These are phyloP conservation scores for Pelargonium australe DNA, from an alignment of 441 rosid genomes.

Conservation along the genomic window DNA sequence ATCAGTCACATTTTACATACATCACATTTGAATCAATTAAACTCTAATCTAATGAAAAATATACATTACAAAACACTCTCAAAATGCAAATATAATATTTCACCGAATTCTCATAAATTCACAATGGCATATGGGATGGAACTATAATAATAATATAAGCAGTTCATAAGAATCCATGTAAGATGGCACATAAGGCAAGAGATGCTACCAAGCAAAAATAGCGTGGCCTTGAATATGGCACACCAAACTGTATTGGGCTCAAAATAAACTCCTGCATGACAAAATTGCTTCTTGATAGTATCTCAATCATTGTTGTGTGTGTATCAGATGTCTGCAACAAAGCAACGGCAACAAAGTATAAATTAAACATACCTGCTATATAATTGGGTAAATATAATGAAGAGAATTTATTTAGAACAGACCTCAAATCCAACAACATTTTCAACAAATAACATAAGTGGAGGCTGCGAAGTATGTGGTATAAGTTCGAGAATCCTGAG, in stretches of 20 bases:
- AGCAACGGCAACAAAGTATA: constrained; percentile 8
- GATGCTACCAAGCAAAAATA: constrained; percentile 76
- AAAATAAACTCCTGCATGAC: constrained; percentile 70
- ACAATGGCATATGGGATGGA: neutral
- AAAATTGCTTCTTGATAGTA: constrained; percentile 43
- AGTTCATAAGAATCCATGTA: neutral
- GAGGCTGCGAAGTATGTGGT: constrained; percentile 49
- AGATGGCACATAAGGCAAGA: neutral
- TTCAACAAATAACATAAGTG: constrained; percentile 67
- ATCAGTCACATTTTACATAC: neutral
- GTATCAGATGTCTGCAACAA: constrained; percentile 79
- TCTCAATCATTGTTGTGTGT: constrained; percentile 61
- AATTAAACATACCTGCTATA: constrained; percentile 11
- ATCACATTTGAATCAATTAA: neutral
- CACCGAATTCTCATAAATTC: neutral
- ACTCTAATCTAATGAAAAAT: neutral
- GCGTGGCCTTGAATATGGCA: constrained; percentile 97
- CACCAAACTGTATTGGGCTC: constrained; percentile 86
- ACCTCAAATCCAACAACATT: constrained; percentile 98
- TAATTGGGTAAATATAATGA: constrained; percentile 8
- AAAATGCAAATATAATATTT: neutral
- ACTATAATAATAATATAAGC: neutral
- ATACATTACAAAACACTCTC: neutral
- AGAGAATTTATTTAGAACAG: constrained; percentile 17
- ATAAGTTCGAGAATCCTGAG: constrained; percentile 85